Percentiles rank a stretch among this genome's conserved stretches.
Conservation (phyloP, 176 grass and related monocot genomes). For the Rhipidocladum racemiflorum region DNA sequence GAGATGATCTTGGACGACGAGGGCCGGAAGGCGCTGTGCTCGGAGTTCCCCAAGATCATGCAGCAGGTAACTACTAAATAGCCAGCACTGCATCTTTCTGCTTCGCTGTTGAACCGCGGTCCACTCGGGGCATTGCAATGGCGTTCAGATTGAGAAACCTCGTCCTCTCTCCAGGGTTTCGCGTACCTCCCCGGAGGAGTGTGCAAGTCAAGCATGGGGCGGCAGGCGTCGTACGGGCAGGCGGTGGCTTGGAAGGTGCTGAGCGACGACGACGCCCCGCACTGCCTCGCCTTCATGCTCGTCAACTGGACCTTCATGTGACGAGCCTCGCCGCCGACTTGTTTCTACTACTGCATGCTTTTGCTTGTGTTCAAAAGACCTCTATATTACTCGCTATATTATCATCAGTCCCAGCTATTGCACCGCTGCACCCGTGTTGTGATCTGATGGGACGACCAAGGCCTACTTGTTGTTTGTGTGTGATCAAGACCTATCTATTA, state of each 20-base stretch:
- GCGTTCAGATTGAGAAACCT: background rate
- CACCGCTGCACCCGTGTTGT: background rate
- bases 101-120: background rate
- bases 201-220: slow-evolving; percentile 85
- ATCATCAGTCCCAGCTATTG: background rate
- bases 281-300: slow-evolving; percentile 94
- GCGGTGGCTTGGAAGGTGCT: slow-evolving; percentile 82
- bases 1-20: slow-evolving; percentile 68
- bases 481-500: background rate
- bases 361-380: background rate
- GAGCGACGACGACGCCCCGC: slow-evolving; percentile 48
- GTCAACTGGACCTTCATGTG: slow-evolving; percentile 87
- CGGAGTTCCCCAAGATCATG: slow-evolving; percentile 84
- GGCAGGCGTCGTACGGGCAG: slow-evolving; percentile 71
- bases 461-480: background rate
- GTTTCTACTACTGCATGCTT: background rate
- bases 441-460: background rate
- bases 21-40: slow-evolving; percentile 52
- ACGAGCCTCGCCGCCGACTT: background rate
- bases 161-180: slow-evolving; percentile 48
- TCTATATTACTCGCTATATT: background rate
- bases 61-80: slow-evolving; percentile 82
- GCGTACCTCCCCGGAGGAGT: slow-evolving; percentile 57
- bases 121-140: background rate
- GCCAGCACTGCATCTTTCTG: background rate